Base-by-base conservation (phyloP, 495 filamentous ascomycete species). In the Geoglossum glabrum region DNA sequence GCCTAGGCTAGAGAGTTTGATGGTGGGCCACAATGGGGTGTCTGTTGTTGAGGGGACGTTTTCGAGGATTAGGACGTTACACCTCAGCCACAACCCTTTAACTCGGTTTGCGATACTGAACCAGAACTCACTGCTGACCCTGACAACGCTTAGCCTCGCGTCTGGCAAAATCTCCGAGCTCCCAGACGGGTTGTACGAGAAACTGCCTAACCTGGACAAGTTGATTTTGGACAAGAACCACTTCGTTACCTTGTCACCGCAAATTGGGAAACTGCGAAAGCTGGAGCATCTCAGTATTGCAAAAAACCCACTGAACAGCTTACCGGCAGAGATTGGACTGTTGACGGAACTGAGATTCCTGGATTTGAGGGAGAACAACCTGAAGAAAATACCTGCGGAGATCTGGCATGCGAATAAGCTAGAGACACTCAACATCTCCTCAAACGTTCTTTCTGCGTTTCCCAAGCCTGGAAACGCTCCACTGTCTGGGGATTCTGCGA, bases 201-300 rank as follows among this genome's bases (percentile, higher is more conserved):
- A 90, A 67, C 77, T 97, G 69, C 76, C 84, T 21, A 90, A 86
- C 65, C 67, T 97, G 51, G 83, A 87, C 43, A 87, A 88, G 61
- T 77, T 99, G 23, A 79, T 89, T 40, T 74, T 99, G 21, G 90
- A 96, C 67, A 88, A 87, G 65, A 99, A 99, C 62, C 92, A 96
- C 67, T 89, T 97, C 61, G 86, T 89, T 4, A 89, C 87, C 1
- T 73, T 97, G 33, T 89, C 89, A 0, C 73, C 75, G 54, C 81
- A 90, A 54, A 84, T 97, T 60, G 88, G 90, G 28, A 87, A 84
- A 61, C 73, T 99, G 34, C 78, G 79, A 59, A 85, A 78, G 60
- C 74, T 99, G 28, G 89, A 97, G 60, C 80, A 92, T 71, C 82
- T 99, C 64, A 96, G 90, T 68, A 86, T 96, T 60, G 87, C 87